These are phyloP conservation scores for Coprinellus aureogranulatus DNA, from an alignment of 768 basidiomycete species.

Conservation along the genomic window DNA sequence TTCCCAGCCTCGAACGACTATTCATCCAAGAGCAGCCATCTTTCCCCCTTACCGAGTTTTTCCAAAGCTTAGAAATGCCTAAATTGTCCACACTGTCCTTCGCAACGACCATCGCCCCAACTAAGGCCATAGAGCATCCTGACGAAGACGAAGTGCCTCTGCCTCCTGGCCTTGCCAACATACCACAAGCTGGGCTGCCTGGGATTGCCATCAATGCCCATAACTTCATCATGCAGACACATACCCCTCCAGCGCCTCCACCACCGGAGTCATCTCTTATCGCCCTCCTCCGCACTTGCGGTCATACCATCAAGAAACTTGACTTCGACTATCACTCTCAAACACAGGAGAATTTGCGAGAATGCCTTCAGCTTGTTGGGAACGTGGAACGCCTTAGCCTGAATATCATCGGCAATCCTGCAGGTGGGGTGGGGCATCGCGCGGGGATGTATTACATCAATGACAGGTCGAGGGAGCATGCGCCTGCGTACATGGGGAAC, in stretches of 20 bases:
- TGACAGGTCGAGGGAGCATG: not conserved
- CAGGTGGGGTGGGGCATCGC: not conserved
- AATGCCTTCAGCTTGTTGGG: not conserved
- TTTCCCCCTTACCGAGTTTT: not conserved
- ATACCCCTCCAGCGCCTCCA: not conserved
- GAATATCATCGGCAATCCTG: not conserved
- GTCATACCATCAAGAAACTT: not conserved
- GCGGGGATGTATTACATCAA: not conserved
- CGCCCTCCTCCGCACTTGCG: not conserved
- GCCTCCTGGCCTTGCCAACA: not conserved
- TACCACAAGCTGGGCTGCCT: not conserved
- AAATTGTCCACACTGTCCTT: not conserved
- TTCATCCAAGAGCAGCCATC: not conserved
- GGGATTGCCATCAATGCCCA: no score
- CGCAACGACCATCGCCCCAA: not conserved
- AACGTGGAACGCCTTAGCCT: slow-evolving; percentile 1
- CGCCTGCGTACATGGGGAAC: not conserved
- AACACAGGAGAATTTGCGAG: not conserved
- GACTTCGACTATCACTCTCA: not conserved
- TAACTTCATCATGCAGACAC: not conserved
- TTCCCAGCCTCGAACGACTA: not conserved
- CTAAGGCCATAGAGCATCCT: not conserved
- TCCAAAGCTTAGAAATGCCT: not conserved
- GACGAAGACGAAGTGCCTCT: not conserved
- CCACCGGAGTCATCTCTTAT: not conserved